Base-by-base conservation (phyloP, 768 basidiomycete species). In the Hortiboletus flavorubellus region DNA sequence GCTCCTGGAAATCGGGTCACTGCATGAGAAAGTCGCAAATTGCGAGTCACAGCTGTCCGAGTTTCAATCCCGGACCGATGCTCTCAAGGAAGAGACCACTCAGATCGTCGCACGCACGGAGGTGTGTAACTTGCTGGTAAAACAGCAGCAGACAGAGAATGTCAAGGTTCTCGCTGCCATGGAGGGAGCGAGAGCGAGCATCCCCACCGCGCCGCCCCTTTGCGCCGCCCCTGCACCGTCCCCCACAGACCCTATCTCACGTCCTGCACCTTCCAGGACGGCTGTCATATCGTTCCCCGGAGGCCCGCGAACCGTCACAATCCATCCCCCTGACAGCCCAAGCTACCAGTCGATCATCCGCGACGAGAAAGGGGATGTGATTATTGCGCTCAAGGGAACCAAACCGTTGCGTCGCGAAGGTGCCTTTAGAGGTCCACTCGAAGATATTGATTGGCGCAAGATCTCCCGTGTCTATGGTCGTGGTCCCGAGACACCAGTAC, bases 391-490 rank as follows among this genome's bases (percentile, higher is more conserved):
- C 31, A 60, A 49, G 18, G 43, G 31, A 33, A 6, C 43, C 29
- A 62, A 51, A 7, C 56, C 65, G 3, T 16, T 66, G 34, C 43
- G 60, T 41, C 60, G 63, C 18, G 60, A 63, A 38, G 65, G 66
- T 8, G 63, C 65, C 3, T 66, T 66, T 53, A 49, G 52, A 33
- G 55, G 63, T 0, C 21, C 48, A 1, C 31, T 57, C 2, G 58
- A 59, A 15, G 55, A 58, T 0, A 21, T 53, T 2, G 58, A 62
- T 30, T 59, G 42, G 59, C 6, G 5, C 8, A 26, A 29, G 23
- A 46, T 58, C 46, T 30, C 47, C 3, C 47, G 31, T 21, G 62
- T 67, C 16, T 38, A 21, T 4, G 62, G 64, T 3, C 65, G 62
- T 41, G 64, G 41, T 2, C 52, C 54, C 16, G 58, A 66, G 3